phyloP scores from a whole-genome alignment of 306 rosid species.

The Castanospermum australe region DNA sequence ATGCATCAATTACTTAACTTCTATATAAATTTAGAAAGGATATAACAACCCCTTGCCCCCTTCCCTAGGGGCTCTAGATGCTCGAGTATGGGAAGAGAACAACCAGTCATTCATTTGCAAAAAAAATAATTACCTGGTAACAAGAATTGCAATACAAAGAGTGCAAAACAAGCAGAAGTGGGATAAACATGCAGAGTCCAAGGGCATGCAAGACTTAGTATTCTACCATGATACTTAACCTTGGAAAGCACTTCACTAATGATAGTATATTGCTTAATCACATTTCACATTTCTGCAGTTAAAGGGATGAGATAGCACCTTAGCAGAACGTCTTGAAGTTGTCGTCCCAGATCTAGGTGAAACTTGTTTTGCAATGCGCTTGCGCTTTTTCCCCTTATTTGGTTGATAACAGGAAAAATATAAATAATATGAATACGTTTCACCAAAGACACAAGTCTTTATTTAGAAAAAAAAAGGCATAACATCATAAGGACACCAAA shows the following conservation, averaged over 20 bases:
- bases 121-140: too few relatives aligned
- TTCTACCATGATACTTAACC: neutral
- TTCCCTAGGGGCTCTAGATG: neutral
- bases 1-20: neutral
- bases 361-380: slow-evolving; percentile 55
- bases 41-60: neutral
- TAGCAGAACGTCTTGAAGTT: slow-evolving; percentile 59
- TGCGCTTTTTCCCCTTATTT: slow-evolving; percentile 70
- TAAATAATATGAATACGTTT: slow-evolving; percentile 11
- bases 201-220: neutral
- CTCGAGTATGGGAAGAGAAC: neutral
- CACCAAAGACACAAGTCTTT: neutral
- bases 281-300: neutral
- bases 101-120: too few relatives aligned
- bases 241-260: neutral
- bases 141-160: neutral
- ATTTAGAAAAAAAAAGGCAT: neutral
- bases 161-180: slow-evolving; percentile 7
- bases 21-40: neutral
- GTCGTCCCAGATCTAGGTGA: slow-evolving; percentile 54
- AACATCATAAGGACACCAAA: neutral
- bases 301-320: slow-evolving; percentile 54
- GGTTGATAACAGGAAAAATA: slow-evolving; percentile 45
- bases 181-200: neutral
- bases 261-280: slow-evolving; percentile 10